Percentiles rank a stretch among this genome's conserved stretches.
Evolutionary conservation across 306 rosid species (phyloP).

Genomic region (Leucaena leucocephala): DNA sequence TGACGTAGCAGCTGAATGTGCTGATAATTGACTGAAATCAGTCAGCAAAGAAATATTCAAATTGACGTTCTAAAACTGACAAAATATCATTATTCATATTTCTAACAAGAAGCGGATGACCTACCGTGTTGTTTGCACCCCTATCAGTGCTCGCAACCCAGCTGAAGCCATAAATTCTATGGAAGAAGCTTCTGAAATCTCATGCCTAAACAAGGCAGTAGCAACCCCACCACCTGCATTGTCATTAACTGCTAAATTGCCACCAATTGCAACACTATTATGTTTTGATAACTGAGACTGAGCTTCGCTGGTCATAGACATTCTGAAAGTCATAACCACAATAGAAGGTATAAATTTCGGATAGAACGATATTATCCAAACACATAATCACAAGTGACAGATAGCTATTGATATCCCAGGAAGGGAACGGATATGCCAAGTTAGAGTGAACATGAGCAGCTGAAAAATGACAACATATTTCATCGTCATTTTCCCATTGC

Average conservation of each 20-base stretch:
- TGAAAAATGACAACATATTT: not conserved
- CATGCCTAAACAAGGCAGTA: conserved; percentile 69
- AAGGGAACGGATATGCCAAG: not conserved
- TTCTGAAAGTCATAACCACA: conserved; percentile 59
- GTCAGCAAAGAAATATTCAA: conserved; percentile 22
- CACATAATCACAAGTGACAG: conserved; percentile 1
- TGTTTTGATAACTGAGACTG: conserved; percentile 84
- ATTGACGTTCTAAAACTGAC: not conserved
- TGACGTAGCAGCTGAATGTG: conserved; percentile 83
- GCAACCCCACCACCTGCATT: conserved; percentile 89
- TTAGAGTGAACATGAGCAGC: not conserved
- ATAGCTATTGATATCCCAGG: conserved; percentile 6
- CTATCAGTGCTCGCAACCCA: conserved; percentile 81
- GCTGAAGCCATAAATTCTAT: conserved; percentile 77
- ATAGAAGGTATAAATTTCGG: conserved; percentile 34
- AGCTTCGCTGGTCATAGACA: conserved; percentile 92
- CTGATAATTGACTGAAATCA: conserved; percentile 64
- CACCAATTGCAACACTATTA: conserved; percentile 61
- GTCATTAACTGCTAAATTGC: conserved; percentile 84
- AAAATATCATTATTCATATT: conserved; percentile 23
- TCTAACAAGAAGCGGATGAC: conserved; percentile 28
- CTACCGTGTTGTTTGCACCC: conserved; percentile 86
- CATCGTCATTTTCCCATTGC: not conserved
- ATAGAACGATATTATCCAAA: conserved; percentile 27
- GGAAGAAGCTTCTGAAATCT: conserved; percentile 73